Evolutionary conservation across 495 filamentous ascomycete genomes (phyloP).

Genomic region (Lasiosphaeria hispida): DNA sequence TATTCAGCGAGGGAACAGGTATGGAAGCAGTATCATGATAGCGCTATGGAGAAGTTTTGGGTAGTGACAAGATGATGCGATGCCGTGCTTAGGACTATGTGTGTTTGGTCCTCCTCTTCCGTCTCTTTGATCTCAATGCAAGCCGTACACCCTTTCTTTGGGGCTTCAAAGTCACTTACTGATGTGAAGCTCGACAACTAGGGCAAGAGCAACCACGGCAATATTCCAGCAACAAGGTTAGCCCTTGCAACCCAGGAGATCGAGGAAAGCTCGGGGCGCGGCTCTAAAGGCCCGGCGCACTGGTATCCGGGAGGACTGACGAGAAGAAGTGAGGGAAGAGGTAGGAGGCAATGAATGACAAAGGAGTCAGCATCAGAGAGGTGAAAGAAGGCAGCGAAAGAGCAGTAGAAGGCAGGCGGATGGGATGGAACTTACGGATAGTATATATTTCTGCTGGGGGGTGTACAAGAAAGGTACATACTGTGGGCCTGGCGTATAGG

Average conservation of each 20-base stretch:
- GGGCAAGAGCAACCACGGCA: slow-evolving; percentile 33
- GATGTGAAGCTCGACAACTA: slow-evolving; percentile 9
- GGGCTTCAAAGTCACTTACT: slow-evolving; percentile 17
- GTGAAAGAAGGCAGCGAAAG: slow-evolving; percentile 8
- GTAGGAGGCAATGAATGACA: slow-evolving; percentile 1
- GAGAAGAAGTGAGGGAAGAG: background rate
- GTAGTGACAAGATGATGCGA: no score
- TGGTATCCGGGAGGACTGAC: background rate
- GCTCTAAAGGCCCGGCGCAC: no score
- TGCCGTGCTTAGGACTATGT: slow-evolving; percentile 2
- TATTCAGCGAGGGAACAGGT: background rate
- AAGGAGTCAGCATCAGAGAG: slow-evolving; percentile 6
- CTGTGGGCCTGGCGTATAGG: background rate
- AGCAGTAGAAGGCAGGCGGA: background rate
- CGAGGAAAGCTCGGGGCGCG: background rate
- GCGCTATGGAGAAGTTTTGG: no score
- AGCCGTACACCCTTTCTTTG: slow-evolving; percentile 10
- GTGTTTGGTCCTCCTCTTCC: background rate
- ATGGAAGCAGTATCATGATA: background rate
- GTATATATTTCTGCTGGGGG: no score
- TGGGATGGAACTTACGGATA: background rate
- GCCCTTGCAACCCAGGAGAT: slow-evolving; percentile 21
- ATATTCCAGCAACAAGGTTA: slow-evolving; percentile 40
- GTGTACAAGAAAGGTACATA: no score
- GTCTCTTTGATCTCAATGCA: background rate